Percentiles rank a stretch among this genome's conserved stretches.
These are phyloP conservation scores for Pleurotus ostreatus DNA, from an alignment of 768 basidiomycete species.

Conservation along the genomic window DNA sequence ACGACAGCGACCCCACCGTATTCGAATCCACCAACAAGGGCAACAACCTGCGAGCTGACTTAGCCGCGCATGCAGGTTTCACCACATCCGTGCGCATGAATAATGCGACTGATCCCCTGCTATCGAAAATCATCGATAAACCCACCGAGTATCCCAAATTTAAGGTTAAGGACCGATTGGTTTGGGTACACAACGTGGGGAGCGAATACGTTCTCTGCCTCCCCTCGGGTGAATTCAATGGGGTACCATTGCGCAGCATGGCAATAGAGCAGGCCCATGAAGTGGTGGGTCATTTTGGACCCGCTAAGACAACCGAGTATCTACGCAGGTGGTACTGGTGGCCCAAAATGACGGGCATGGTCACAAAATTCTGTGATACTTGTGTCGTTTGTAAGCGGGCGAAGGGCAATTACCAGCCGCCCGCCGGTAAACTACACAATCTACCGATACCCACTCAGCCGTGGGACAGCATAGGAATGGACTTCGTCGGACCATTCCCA, in stretches of 20 bases:
- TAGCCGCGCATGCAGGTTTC: too few relatives aligned
- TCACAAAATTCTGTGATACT: conserved; percentile 16
- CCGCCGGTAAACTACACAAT: conserved; percentile 23
- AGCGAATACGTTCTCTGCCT: too few relatives aligned
- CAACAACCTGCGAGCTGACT: too few relatives aligned
- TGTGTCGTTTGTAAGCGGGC: conserved; percentile 20
- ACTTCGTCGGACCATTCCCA: conserved; percentile 19
- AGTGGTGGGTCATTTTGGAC: neutral
- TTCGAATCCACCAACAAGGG: too few relatives aligned
- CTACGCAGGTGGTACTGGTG: conserved; percentile 26
- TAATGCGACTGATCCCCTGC: too few relatives aligned
- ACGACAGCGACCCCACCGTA: too few relatives aligned
- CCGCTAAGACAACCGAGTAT: conserved; percentile 6
- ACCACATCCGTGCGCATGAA: too few relatives aligned
- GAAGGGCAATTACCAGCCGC: conserved; percentile 15
- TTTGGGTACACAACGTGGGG: too few relatives aligned
- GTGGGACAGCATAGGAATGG: conserved; percentile 34
- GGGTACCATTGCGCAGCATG: neutral
- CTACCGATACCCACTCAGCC: conserved; percentile 25
- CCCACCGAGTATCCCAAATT: too few relatives aligned
- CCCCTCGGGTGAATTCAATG: too few relatives aligned
- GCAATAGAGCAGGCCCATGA: conserved; percentile 8
- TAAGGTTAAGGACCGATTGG: neutral
- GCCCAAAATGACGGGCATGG: conserved; percentile 17
- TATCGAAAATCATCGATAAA: too few relatives aligned